Conservation (phyloP, 768 basidiomycete genomes). For the Xerocomus spinulosus region DNA sequence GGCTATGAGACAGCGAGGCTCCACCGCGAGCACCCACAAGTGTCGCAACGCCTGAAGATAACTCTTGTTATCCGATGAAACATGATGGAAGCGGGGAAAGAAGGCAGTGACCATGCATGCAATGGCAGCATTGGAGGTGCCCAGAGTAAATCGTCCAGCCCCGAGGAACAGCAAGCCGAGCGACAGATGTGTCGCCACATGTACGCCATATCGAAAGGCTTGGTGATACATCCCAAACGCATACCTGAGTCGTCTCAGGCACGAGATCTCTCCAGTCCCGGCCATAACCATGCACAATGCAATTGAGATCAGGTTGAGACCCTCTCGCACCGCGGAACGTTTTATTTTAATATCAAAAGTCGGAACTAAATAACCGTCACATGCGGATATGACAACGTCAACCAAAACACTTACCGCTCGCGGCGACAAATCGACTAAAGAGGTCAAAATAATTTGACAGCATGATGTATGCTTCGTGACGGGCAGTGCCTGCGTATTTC, state of each 20-base stretch:
- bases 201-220: slow-evolving; percentile 79
- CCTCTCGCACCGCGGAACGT: slow-evolving; percentile 81
- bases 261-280: slow-evolving; percentile 91
- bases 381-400: background rate
- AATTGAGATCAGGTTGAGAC: slow-evolving; percentile 82
- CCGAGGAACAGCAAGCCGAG: slow-evolving; percentile 92
- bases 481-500: slow-evolving; percentile 92
- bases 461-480: slow-evolving; percentile 81
- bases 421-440: slow-evolving; percentile 66
- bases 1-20: slow-evolving; percentile 88
- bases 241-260: slow-evolving; percentile 80
- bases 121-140: slow-evolving; percentile 87
- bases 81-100: slow-evolving; percentile 81
- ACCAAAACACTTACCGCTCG: slow-evolving; percentile 48
- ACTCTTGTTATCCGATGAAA: slow-evolving; percentile 81
- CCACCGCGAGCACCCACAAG: slow-evolving; percentile 93
- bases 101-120: slow-evolving; percentile 87
- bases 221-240: slow-evolving; percentile 83
- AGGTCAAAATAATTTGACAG: slow-evolving; percentile 79
- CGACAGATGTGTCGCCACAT: slow-evolving; percentile 86
- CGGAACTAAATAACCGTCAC: slow-evolving; percentile 42
- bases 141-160: slow-evolving; percentile 86
- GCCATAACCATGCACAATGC: slow-evolving; percentile 94
- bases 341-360: slow-evolving; percentile 87
- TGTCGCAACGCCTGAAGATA: slow-evolving; percentile 93